Percentiles rank a stretch among this genome's conserved stretches.
Conservation (phyloP, 495 filamentous ascomycete species). For the Sabuloglossum arenarium region DNA sequence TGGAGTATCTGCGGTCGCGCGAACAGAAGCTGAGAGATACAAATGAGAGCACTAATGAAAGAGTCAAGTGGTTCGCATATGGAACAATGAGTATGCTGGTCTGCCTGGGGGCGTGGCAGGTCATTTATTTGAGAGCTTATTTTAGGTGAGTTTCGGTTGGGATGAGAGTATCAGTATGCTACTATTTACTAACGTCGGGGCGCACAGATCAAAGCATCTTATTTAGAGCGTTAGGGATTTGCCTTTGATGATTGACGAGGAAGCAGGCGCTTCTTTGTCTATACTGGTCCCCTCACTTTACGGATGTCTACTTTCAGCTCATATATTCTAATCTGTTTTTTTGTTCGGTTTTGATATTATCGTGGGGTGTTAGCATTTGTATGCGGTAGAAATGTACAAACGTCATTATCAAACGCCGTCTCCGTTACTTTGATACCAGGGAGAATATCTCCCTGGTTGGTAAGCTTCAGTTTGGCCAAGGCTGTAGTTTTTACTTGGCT, state of each 20-base stretch:
- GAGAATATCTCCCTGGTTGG: too few species aligned
- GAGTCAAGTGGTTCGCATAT: conserved; percentile 97
- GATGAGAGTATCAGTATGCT: neutral
- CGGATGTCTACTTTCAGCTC: neutral
- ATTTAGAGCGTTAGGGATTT: conserved; percentile 28
- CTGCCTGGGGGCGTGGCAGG: conserved; percentile 84
- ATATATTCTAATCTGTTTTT: neutral
- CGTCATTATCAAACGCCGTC: neutral
- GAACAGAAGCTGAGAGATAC: conserved; percentile 96
- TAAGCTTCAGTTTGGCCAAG: too few species aligned
- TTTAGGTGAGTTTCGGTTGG: conserved; percentile 41
- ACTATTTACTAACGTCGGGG: conserved; percentile 3
- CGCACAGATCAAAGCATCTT: conserved; percentile 57
- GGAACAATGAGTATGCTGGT: conserved; percentile 86
- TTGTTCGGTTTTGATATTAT: neutral
- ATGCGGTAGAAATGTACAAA: neutral
- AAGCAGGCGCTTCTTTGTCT: neutral
- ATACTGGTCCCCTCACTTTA: neutral
- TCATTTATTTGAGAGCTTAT: conserved; percentile 91
- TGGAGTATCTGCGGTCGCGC: conserved; percentile 74
- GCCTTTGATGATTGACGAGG: neutral
- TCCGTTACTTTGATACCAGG: neutral
- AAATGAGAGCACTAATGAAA: conserved; percentile 97
- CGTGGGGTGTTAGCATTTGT: neutral
- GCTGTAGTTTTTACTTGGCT: too few species aligned